These are phyloP conservation scores for Odontarrhena argentea DNA, from an alignment of 345 rosid genomes.

Conservation along the genomic window DNA sequence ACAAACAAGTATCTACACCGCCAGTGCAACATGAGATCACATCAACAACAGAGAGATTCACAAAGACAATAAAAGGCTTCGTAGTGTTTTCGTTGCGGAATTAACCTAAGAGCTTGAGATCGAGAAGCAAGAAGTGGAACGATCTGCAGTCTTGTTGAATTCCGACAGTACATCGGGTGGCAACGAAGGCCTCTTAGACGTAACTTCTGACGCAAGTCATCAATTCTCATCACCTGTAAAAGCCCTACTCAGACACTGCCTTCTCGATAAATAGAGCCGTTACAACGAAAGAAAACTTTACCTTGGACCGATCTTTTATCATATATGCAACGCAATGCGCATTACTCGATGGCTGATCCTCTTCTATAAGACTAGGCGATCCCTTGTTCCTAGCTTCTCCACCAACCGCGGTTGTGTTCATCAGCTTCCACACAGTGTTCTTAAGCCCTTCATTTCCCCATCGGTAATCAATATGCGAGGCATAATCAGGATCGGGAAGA, in stretches of 20 bases:
- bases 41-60: neutral
- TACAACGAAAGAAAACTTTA: conserved; percentile 22
- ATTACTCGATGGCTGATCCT: conserved; percentile 64
- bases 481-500: conserved; percentile 81
- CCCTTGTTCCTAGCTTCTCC: conserved; percentile 47
- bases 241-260: conserved; percentile 4
- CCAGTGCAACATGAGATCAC: neutral
- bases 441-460: conserved; percentile 92
- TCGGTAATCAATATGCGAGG: conserved; percentile 80
- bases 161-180: conserved; percentile 95
- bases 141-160: conserved; percentile 72
- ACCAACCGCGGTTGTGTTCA: conserved; percentile 56
- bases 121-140: conserved; percentile 94
- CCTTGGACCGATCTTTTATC: conserved; percentile 69
- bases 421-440: conserved; percentile 86
- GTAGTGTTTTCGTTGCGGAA: neutral
- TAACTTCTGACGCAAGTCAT: conserved; percentile 92
- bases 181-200: conserved; percentile 95
- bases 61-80: neutral
- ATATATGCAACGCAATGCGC: conserved; percentile 72
- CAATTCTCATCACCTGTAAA: conserved; percentile 68
- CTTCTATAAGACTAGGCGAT: conserved; percentile 55
- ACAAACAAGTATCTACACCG: conserved; percentile 73
- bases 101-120: conserved; percentile 89
- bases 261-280: neutral